Base-by-base conservation (phyloP, 176 grass and related monocot species). In the Carex pumila region DNA sequence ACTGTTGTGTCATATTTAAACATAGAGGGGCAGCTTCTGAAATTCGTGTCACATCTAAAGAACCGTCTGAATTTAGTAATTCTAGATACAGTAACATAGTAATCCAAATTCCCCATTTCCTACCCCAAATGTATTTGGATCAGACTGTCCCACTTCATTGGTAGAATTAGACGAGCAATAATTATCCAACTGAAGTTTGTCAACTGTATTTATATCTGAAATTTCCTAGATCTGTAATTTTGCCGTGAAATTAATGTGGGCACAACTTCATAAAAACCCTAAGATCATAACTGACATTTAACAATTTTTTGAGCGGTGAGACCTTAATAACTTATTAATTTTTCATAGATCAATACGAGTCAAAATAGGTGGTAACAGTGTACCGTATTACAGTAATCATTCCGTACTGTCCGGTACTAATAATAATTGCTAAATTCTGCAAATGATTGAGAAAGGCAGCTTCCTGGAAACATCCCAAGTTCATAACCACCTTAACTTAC, bases 391-490 rank as follows among this genome's bases (percentile, higher is more conserved):
- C 52, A 52, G 52, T 18, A 65, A 39, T 1, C 37, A 4, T 55
- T 36, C 61, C 63, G 31, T 65, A 83, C 60, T 31, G 5, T 9
- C 41, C 21, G 45, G 6, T 52, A 66, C 37, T 39, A 39, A 77
- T 77, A 57, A 57, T 2, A 32, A 83, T 55, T 81, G 62, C 13
- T 54, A 68, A 83, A 68, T 83, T 77, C 60, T 56, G 45, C 62
- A 69, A 67, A 83, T 69, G 81, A 83, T 83, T 83, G 81, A 52
- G 45, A 69, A 53, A 83, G 81, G 81, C 19, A 83, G 61, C 81
- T 83, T 83, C 81, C 60, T 67, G 62, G 81, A 83, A 83, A 54
- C 62, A 83, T 83, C 81, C 58, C 81, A 68, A 83, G 57, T 22
- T 52, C 59, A 65, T 81, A 83, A 83, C 43, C 61, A 68, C 61